Conservation (phyloP, 2,329 filamentous ascomycete genomes). For the Chalaropsis ovoidea region DNA sequence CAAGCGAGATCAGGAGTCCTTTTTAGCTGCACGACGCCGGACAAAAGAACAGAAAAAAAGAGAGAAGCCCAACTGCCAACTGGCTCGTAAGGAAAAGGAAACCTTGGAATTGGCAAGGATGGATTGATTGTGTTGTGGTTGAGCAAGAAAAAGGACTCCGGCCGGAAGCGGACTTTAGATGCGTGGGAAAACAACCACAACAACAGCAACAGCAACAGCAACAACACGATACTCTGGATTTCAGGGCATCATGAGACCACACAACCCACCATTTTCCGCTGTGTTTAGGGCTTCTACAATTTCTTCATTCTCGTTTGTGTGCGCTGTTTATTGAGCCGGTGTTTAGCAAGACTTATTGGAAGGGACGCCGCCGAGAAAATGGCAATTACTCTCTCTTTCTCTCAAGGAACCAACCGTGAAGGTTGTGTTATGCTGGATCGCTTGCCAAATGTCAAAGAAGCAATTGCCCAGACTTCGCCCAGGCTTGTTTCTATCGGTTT, state of each 20-base stretch:
- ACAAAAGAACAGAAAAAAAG: neutral
- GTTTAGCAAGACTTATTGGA: neutral
- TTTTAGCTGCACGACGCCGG: neutral
- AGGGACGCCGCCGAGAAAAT: neutral
- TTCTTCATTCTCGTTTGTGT: neutral
- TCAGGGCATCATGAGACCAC: neutral
- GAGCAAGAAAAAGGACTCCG: neutral
- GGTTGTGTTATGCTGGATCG: neutral
- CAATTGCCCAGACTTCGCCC: neutral
- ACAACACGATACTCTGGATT: neutral
- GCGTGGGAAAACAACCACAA: neutral
- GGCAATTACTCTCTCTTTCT: no score
- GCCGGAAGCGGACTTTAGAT: neutral
- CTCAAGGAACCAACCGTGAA: neutral
- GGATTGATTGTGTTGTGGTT: neutral
- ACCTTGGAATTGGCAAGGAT: neutral
- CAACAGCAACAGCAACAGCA: neutral
- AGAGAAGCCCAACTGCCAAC: neutral
- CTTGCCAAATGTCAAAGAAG: neutral
- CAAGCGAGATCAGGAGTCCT: constrained; percentile 9
- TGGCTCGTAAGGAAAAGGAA: neutral
- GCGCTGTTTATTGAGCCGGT: neutral
- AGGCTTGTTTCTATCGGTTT: neutral
- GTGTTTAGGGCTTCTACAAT: no score
- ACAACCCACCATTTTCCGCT: no score